Evolutionary conservation across 148 eudicot genomes (phyloP).

Genomic region (Vaccinium myrtillus): DNA sequence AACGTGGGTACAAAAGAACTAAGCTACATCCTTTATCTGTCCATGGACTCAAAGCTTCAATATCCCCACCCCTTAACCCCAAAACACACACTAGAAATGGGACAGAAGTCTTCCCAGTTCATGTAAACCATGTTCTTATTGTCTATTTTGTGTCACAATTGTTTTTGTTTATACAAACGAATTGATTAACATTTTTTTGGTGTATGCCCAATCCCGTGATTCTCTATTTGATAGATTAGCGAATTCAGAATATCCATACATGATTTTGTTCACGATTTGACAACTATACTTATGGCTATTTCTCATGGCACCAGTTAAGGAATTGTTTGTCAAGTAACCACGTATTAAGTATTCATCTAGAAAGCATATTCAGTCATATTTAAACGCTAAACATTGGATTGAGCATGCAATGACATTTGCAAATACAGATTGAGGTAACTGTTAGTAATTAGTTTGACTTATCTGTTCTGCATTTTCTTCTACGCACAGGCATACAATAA

Average conservation of each 20-base stretch:
- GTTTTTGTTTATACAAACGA: too few species aligned
- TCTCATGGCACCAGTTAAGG: neutral
- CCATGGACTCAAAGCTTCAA: neutral
- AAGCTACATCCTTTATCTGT: neutral
- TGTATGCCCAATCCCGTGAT: neutral
- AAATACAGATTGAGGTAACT: neutral
- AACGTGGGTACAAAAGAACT: neutral
- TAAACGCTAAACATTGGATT: neutral
- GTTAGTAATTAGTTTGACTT: neutral
- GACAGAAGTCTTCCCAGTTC: neutral
- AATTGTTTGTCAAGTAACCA: neutral
- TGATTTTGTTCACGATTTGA: neutral
- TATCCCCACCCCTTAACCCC: too few species aligned
- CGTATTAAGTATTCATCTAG: neutral
- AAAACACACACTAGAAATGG: neutral
- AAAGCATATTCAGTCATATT: neutral
- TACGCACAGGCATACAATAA: neutral
- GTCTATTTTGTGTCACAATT: too few species aligned
- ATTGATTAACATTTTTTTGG: neutral
- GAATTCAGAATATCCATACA: neutral
- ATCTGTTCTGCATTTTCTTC: neutral
- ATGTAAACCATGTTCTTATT: neutral
- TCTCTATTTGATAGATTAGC: neutral
- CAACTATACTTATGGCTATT: neutral
- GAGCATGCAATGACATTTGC: too few species aligned